Percentiles rank a stretch among this genome's conserved stretches.
phyloP scores from a whole-genome alignment of 257 asterid species.

The Nicotiana benthamiana region DNA sequence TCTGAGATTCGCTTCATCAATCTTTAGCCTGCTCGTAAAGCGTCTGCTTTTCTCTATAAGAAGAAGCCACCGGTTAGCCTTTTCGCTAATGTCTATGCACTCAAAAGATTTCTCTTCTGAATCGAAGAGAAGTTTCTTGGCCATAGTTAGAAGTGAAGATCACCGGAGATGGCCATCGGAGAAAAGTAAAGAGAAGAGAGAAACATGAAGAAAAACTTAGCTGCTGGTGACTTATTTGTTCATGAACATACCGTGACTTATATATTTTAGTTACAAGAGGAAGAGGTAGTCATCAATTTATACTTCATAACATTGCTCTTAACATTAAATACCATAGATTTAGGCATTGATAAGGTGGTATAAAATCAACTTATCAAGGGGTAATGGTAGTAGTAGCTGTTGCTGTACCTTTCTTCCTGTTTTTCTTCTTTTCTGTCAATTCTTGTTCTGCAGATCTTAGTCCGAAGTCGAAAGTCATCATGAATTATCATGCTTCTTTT shows the following conservation, averaged over 20 bases:
- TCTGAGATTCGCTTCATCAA: too few species aligned
- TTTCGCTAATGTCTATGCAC: too few species aligned
- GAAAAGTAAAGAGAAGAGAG: too few species aligned
- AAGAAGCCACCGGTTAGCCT: too few species aligned
- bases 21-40: too few species aligned
- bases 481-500: background rate
- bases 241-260: background rate
- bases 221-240: background rate
- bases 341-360: background rate
- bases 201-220: too few species aligned
- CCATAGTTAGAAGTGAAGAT: too few species aligned
- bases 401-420: background rate
- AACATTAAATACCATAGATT: background rate
- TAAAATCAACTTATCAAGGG: background rate
- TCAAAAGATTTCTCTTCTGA: too few species aligned
- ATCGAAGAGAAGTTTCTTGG: too few species aligned
- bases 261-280: background rate
- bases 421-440: background rate
- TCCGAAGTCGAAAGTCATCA: background rate
- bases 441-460: background rate
- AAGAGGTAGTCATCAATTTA: background rate
- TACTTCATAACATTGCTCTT: background rate
- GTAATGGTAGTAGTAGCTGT: background rate
- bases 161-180: too few species aligned
- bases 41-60: too few species aligned